Conservation (phyloP, 2,329 filamentous ascomycete species). For the Ascochyta rabiei region DNA sequence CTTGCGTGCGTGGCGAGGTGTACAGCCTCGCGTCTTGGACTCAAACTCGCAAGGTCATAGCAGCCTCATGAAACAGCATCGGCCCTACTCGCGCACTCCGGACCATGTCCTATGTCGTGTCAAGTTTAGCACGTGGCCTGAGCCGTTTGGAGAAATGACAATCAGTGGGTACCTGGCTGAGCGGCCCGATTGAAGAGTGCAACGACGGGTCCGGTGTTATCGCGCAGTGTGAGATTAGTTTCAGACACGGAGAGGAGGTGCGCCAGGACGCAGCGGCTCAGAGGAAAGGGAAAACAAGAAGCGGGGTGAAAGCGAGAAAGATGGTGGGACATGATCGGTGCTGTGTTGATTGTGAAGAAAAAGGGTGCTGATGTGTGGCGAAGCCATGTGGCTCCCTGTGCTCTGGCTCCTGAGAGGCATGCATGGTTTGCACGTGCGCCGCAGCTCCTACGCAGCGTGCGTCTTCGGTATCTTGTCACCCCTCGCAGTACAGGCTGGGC, state of each 20-base stretch:
- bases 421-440: not conserved
- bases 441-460: not conserved
- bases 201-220: not conserved
- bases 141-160: not conserved
- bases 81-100: slow-evolving; percentile 8
- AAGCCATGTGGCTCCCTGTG: no score
- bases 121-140: slow-evolving; percentile 1
- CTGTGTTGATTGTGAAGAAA: not conserved
- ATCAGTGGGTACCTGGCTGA: not conserved
- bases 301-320: not conserved
- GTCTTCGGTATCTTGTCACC: no score
- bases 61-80: slow-evolving; percentile 12
- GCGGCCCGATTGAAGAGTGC: not conserved
- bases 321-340: not conserved
- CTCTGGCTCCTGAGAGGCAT: not conserved
- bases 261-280: not conserved
- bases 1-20: not conserved
- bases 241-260: not conserved
- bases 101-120: not conserved
- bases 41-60: not conserved
- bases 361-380: not conserved
- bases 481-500: not conserved
- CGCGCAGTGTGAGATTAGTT: not conserved
- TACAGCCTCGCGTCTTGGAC: not conserved
- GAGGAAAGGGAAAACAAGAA: not conserved